Conservation (phyloP, 108 stramenopile genomes). For the Pelagomonas calceolata region DNA sequence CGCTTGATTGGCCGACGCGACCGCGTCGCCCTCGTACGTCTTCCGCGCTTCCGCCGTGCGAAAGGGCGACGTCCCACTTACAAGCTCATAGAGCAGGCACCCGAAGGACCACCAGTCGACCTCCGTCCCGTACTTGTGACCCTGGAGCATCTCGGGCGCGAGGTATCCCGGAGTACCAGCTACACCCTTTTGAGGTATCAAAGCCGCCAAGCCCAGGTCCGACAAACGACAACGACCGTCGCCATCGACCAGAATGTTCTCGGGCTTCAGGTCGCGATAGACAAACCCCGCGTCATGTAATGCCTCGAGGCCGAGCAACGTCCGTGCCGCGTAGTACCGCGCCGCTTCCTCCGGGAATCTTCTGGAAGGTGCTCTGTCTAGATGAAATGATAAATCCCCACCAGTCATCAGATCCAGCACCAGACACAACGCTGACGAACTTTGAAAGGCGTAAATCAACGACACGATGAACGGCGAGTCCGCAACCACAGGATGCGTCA, state of each 20-base stretch:
- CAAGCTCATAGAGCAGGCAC: constrained; percentile 36
- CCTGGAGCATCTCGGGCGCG: constrained; percentile 44
- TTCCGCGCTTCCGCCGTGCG: constrained; percentile 25
- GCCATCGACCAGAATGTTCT: constrained; percentile 41
- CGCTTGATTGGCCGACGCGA: constrained; percentile 39
- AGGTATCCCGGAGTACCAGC: constrained; percentile 33
- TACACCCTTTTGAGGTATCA: constrained; percentile 10
- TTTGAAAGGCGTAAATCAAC: constrained; percentile 31
- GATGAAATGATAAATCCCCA: constrained; percentile 4
- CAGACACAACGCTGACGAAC: constrained; percentile 29
- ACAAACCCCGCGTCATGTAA: constrained; percentile 19
- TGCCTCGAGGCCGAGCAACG: not conserved
- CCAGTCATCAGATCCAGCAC: constrained; percentile 44
- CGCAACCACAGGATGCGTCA: not conserved
- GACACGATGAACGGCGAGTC: not conserved
- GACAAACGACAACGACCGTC: constrained; percentile 26
- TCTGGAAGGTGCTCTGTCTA: not conserved
- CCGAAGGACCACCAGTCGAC: constrained; percentile 48
- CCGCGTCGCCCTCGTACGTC: constrained; percentile 10
- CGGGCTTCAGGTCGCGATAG: constrained; percentile 47
- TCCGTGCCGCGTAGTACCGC: not conserved
- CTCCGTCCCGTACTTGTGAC: constrained; percentile 17
- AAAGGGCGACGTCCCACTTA: constrained; percentile 27
- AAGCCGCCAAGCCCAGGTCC: constrained; percentile 39
- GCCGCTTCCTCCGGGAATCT: not conserved